Evolutionary conservation across 441 rosid species (phyloP).

Genomic region (Croton setiger): DNA sequence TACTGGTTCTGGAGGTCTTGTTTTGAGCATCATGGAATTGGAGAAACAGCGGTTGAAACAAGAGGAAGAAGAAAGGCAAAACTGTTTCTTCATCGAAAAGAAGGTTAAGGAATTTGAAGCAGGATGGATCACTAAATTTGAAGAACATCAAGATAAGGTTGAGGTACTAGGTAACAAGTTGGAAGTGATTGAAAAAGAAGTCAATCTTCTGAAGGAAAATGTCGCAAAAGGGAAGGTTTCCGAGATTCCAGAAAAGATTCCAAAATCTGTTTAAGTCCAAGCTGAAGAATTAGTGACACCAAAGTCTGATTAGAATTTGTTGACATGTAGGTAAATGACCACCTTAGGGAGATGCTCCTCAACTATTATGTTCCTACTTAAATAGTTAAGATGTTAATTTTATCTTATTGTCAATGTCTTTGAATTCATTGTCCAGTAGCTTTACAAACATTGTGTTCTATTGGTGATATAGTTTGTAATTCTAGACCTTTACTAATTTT

Average conservation of each 20-base stretch:
- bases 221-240: constrained; percentile 27
- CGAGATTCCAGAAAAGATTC: constrained; percentile 27
- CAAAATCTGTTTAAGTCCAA: constrained; percentile 27
- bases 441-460: not conserved
- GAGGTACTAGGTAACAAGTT: constrained; percentile 32
- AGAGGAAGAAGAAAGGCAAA: constrained; percentile 62
- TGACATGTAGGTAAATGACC: constrained; percentile 6
- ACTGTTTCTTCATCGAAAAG: constrained; percentile 33
- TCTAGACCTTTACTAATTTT: not conserved
- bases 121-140: constrained; percentile 34
- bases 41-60: constrained; percentile 61
- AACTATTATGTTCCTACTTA: not conserved
- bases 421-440: not conserved
- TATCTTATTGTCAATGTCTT: not conserved
- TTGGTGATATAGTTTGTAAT: not conserved
- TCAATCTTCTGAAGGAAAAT: constrained; percentile 37
- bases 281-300: constrained; percentile 20
- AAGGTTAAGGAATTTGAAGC: constrained; percentile 52
- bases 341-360: not conserved
- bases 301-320: not conserved
- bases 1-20: constrained; percentile 81
- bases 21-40: constrained; percentile 56
- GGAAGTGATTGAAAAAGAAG: constrained; percentile 37
- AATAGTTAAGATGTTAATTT: not conserved
- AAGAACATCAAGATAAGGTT: constrained; percentile 29